phyloP scores from a whole-genome alignment of 2,329 filamentous ascomycete species.

The Uncinocarpus reesii region DNA sequence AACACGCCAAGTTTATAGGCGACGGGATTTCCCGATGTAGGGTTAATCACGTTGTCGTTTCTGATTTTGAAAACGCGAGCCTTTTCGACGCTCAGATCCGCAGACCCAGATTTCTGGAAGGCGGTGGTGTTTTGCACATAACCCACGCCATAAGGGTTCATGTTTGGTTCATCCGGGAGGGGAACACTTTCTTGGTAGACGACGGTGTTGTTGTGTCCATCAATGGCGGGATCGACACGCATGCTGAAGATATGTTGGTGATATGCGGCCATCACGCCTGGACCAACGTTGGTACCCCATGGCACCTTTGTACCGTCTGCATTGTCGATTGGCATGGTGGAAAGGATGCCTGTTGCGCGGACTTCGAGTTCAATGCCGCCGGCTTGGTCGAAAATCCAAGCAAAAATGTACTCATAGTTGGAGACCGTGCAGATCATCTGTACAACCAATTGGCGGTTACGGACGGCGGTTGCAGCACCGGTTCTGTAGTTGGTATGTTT shows the following conservation, averaged over 20 bases:
- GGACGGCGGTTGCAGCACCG: constrained; percentile 51
- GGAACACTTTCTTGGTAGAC: constrained; percentile 51
- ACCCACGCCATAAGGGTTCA: constrained; percentile 44
- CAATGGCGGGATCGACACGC: constrained; percentile 53
- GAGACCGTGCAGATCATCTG: constrained; percentile 62
- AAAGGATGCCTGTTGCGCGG: constrained; percentile 58
- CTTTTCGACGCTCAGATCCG: constrained; percentile 39
- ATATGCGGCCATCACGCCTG: constrained; percentile 57
- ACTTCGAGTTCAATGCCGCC: constrained; percentile 58
- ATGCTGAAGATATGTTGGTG: constrained; percentile 70
- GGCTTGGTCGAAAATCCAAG: constrained; percentile 62
- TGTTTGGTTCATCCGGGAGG: constrained; percentile 45
- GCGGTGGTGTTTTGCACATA: constrained; percentile 43
- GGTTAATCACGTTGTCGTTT: constrained; percentile 44
- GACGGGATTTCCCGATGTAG: constrained; percentile 45
- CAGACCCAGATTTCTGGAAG: constrained; percentile 39
- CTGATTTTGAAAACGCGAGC: constrained; percentile 51
- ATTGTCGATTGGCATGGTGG: constrained; percentile 55
- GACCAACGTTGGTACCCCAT: constrained; percentile 59
- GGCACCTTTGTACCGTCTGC: constrained; percentile 51
- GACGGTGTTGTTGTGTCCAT: constrained; percentile 46
- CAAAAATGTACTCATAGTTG: constrained; percentile 65
- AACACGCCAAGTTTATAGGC: constrained; percentile 48
- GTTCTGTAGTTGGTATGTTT: constrained; percentile 65
- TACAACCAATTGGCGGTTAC: constrained; percentile 55